Conservation (phyloP, 805 yeast species). For the Yarrowia phangngaensis region DNA sequence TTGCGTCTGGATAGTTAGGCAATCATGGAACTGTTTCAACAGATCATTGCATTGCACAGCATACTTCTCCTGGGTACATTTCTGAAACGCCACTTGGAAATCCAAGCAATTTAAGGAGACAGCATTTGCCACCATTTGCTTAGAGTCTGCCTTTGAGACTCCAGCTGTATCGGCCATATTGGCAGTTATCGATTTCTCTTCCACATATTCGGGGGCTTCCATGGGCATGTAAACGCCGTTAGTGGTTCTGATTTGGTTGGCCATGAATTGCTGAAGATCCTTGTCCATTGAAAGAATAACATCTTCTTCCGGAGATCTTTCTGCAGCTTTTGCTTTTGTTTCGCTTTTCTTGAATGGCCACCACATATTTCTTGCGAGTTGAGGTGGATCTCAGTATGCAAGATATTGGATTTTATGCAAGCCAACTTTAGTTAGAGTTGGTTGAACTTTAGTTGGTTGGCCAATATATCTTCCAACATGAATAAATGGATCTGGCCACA, state of each 20-base stretch:
- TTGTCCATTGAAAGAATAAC: slow-evolving; percentile 6
- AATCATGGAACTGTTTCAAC: slow-evolving; percentile 12
- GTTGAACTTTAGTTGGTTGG: too few relatives aligned
- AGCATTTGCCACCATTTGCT: slow-evolving; percentile 15
- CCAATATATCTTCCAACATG: too few relatives aligned
- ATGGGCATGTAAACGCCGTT: slow-evolving; percentile 6
- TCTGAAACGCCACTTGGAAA: slow-evolving; percentile 18
- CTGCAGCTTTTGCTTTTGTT: background rate
- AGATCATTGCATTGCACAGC: slow-evolving; percentile 13
- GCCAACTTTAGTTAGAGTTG: too few relatives aligned
- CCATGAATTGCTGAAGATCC: slow-evolving; percentile 19
- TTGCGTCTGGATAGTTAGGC: slow-evolving; percentile 15
- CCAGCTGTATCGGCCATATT: slow-evolving; percentile 15
- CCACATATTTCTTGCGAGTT: too few relatives aligned
- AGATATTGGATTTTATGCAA: too few relatives aligned
- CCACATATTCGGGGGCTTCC: slow-evolving; percentile 10
- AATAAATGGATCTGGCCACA: too few relatives aligned
- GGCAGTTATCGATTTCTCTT: slow-evolving; percentile 14
- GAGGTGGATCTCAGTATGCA: too few relatives aligned
- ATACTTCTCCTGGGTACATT: slow-evolving; percentile 4
- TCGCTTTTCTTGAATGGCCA: slow-evolving; percentile 4
- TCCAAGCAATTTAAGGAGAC: slow-evolving; percentile 18
- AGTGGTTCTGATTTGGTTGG: slow-evolving; percentile 1
- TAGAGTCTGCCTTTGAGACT: slow-evolving; percentile 4
- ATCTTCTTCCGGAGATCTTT: background rate